A percentile compares a stretch with the other conserved stretches of the same genome.
phyloP scores from a whole-genome alignment of 2,329 filamentous ascomycete species.

The Colletotrichum zoysiae region DNA sequence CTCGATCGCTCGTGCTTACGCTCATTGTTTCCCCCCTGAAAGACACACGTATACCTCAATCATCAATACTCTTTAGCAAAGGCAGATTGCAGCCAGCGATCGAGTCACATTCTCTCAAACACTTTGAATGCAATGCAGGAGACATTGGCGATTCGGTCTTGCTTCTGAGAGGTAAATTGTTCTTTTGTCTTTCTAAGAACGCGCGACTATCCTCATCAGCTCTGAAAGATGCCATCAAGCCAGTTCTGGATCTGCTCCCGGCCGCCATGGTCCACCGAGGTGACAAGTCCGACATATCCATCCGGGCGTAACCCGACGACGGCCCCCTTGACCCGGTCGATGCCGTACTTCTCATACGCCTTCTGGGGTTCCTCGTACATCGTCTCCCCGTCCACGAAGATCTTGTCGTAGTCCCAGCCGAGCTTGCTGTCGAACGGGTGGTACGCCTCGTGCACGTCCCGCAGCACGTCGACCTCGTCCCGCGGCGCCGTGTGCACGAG shows the following conservation, averaged over 20 bases:
- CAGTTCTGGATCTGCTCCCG: conserved; percentile 26
- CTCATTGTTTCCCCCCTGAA: neutral
- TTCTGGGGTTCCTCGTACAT: conserved; percentile 66
- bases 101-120: neutral
- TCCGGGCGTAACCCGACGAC: conserved; percentile 35
- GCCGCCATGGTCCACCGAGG: conserved; percentile 11
- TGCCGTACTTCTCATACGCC: conserved; percentile 69
- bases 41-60: neutral
- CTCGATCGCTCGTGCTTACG: neutral
- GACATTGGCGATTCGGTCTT: no score
- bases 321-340: conserved; percentile 54
- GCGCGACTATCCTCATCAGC: no score
- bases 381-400: conserved; percentile 66
- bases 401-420: conserved; percentile 69
- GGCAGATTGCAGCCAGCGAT: no score
- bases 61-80: no score
- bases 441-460: conserved; percentile 56
- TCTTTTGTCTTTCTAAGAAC: neutral
- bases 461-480: conserved; percentile 63
- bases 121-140: neutral
- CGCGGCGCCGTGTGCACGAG: conserved; percentile 69
- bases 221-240: conserved; percentile 27
- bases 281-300: conserved; percentile 36
- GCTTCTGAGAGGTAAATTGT: neutral
- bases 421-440: conserved; percentile 43